A percentile compares a stretch with the other conserved stretches of the same genome.
phyloP scores from a whole-genome alignment of 2,329 filamentous ascomycete genomes.

The Botrytis squamosa region DNA sequence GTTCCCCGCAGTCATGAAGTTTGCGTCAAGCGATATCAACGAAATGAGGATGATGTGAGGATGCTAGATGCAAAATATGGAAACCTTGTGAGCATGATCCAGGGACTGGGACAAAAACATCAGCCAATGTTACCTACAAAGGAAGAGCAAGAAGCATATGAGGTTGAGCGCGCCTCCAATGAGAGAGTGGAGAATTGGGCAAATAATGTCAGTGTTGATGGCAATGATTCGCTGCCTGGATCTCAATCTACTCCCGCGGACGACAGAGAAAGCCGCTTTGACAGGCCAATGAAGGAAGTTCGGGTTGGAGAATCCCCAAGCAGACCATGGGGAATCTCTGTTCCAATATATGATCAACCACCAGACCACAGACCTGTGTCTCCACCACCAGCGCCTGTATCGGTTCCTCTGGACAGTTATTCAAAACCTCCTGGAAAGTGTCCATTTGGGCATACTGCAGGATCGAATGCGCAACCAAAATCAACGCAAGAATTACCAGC shows the following conservation, averaged over 20 bases:
- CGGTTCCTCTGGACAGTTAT: slow-evolving; percentile 30
- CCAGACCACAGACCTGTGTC: slow-evolving; percentile 48
- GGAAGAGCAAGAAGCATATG: slow-evolving; percentile 41
- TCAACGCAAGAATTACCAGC: slow-evolving; percentile 1
- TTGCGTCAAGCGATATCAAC: slow-evolving; percentile 86
- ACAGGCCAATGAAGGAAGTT: slow-evolving; percentile 81
- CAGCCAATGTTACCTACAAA: slow-evolving; percentile 75
- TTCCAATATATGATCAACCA: slow-evolving; percentile 59
- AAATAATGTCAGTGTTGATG: slow-evolving; percentile 64
- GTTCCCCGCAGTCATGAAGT: slow-evolving; percentile 91
- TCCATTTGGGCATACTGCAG: slow-evolving; percentile 43
- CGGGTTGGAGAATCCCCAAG: slow-evolving; percentile 92
- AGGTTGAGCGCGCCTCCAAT: slow-evolving; percentile 55
- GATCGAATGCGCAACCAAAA: slow-evolving; percentile 15
- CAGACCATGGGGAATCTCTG: slow-evolving; percentile 86
- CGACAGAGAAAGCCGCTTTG: slow-evolving; percentile 72
- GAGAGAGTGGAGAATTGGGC: slow-evolving; percentile 86
- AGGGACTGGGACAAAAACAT: slow-evolving; percentile 82
- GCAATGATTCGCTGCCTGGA: slow-evolving; percentile 42
- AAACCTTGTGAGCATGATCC: slow-evolving; percentile 90
- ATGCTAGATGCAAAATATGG: slow-evolving; percentile 89
- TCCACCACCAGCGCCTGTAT: slow-evolving; percentile 54
- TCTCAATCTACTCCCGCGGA: slow-evolving; percentile 46
- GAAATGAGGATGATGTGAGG: slow-evolving; percentile 78
- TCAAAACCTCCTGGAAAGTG: slow-evolving; percentile 31